A percentile compares a stretch with the other conserved stretches of the same genome.
These are phyloP conservation scores for Alternaria postmessia DNA, from an alignment of 2,329 filamentous ascomycete species.

Conservation along the genomic window DNA sequence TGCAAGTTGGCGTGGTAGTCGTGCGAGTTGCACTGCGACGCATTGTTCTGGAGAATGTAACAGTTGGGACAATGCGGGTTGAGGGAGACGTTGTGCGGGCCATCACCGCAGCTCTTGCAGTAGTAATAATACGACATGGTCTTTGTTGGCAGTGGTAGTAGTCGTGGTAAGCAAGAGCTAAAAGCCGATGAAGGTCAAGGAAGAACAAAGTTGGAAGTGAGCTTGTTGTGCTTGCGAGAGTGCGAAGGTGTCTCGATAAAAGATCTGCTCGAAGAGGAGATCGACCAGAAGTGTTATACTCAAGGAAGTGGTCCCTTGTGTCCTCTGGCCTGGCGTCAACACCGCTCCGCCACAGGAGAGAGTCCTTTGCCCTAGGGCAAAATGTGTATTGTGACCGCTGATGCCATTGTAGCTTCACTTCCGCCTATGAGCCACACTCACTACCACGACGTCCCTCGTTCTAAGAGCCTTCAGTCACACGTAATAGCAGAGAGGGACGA, in stretches of 20 bases:
- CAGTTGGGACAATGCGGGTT: not conserved
- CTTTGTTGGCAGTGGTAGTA: not conserved
- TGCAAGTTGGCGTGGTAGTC: not conserved
- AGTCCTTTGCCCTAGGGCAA: not conserved
- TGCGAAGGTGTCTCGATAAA: not conserved
- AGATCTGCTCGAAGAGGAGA: not conserved
- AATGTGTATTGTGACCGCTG: not conserved
- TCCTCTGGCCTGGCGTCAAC: not conserved
- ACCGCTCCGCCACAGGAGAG: not conserved
- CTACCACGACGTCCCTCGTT: not conserved
- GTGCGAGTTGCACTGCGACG: not conserved
- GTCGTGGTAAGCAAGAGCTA: not conserved
- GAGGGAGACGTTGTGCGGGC: constrained; percentile 1
- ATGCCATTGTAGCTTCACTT: not conserved
- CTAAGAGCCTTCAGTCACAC: not conserved
- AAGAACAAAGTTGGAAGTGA: not conserved
- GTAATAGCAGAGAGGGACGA: not conserved
- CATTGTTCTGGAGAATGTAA: not conserved
- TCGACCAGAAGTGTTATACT: not conserved
- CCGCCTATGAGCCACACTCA: not conserved
- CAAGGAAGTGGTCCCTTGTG: not conserved
- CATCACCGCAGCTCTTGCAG: constrained; percentile 7
- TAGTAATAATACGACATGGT: not conserved
- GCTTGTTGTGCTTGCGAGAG: not conserved
- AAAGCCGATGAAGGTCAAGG: not conserved